Percentiles rank a stretch among this genome's conserved stretches.
phyloP scores from a whole-genome alignment of 169 alveolate species.

The Plasmodium reichenowi region DNA sequence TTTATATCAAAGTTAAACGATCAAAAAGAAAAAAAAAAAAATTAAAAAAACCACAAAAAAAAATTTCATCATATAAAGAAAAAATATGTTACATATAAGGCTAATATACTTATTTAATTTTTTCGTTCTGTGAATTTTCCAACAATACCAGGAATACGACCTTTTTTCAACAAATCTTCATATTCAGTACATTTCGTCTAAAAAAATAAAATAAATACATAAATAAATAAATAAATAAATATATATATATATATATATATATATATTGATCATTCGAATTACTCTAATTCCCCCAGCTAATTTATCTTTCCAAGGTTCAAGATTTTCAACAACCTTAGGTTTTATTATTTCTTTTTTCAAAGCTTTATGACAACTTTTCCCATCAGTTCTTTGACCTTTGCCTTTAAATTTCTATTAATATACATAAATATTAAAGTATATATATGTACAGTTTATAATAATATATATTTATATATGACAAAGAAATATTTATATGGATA shows the following conservation, averaged over 20 bases:
- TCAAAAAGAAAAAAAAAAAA: neutral
- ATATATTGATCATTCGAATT: constrained; percentile 1
- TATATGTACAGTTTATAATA: no score
- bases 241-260: neutral
- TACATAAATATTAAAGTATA: neutral
- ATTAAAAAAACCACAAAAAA: neutral
- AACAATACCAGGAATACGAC: constrained; percentile 83
- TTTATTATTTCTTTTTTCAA: constrained; percentile 44
- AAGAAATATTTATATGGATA: no score
- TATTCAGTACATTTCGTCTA: constrained; percentile 86
- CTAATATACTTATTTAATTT: neutral
- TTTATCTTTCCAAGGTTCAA: constrained; percentile 84
- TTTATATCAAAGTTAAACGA: neutral
- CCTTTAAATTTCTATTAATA: constrained; percentile 67
- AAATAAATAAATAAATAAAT: no score
- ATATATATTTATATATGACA: no score
- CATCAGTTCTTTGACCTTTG: constrained; percentile 75
- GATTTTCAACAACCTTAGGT: constrained; percentile 56
- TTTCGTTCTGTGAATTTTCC: constrained; percentile 77
- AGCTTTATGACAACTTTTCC: constrained; percentile 56
- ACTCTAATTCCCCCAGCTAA: constrained; percentile 85
- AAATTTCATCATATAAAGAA: neutral
- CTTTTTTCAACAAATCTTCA: constrained; percentile 82
- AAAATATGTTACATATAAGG: neutral
- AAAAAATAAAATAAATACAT: neutral